These are phyloP conservation scores for Rhodotorula sp. DNA, from an alignment of 1,284 basidiomycete species.

Conservation along the genomic window DNA sequence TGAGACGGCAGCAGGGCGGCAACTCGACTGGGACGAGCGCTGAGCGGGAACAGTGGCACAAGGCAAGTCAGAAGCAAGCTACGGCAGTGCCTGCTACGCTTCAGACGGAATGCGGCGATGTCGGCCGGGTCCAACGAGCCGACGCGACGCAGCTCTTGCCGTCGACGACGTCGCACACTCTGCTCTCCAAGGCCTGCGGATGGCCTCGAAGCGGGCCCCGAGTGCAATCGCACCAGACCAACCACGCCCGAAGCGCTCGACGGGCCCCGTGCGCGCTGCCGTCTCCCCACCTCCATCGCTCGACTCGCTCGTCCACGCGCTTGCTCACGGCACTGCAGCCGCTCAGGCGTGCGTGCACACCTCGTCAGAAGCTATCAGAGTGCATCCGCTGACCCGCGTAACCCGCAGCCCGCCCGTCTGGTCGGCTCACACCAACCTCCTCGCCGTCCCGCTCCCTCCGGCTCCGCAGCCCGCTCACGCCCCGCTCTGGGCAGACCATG, in stretches of 20 bases:
- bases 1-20: too few relatives aligned
- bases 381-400: not conserved
- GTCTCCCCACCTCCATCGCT: not conserved
- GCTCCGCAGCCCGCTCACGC: not conserved
- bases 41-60: too few relatives aligned
- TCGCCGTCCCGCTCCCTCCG: slow-evolving; percentile 24
- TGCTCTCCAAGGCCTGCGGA: too few relatives aligned
- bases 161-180: too few relatives aligned
- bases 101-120: too few relatives aligned
- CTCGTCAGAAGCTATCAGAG: too few relatives aligned
- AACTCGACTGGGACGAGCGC: too few relatives aligned
- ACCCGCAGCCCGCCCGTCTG: slow-evolving; percentile 7
- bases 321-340: not conserved
- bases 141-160: too few relatives aligned
- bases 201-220: not conserved
- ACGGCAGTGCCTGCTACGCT: too few relatives aligned
- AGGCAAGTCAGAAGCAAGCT: too few relatives aligned
- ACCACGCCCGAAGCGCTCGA: not conserved
- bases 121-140: too few relatives aligned
- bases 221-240: not conserved
- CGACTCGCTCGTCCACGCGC: slow-evolving; percentile 6
- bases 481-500: not conserved
- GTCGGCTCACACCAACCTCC: slow-evolving; percentile 23
- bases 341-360: not conserved
- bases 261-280: not conserved